phyloP scores from a whole-genome alignment of 1,139 yeast species.

The Ogataea hybrid region DNA sequence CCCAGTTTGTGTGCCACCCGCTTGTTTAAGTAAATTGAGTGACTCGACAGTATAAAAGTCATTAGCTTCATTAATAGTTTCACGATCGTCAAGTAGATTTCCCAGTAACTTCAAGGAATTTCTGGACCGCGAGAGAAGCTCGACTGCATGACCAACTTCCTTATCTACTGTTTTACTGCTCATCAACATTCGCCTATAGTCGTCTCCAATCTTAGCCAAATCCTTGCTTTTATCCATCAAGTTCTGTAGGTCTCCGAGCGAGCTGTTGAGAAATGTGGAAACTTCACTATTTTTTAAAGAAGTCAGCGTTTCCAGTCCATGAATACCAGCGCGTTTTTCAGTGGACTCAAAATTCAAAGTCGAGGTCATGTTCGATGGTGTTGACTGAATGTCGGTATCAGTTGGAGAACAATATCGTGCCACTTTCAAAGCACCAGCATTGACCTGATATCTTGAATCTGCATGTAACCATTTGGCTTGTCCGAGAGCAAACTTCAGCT shows the following conservation, averaged over 20 bases:
- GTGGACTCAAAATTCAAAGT: too few relatives aligned
- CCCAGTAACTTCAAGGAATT: constrained; percentile 27
- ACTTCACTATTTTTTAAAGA: constrained; percentile 58
- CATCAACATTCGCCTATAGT: constrained; percentile 26
- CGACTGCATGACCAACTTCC: constrained; percentile 35
- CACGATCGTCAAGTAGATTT: constrained; percentile 27
- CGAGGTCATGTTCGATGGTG: neutral
- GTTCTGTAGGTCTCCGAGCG: constrained; percentile 75
- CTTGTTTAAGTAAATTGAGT: neutral
- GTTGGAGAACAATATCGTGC: neutral
- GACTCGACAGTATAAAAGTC: neutral
- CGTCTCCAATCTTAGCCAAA: constrained; percentile 51
- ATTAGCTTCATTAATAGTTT: constrained; percentile 18
- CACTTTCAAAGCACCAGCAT: constrained; percentile 39
- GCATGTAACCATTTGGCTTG: constrained; percentile 45
- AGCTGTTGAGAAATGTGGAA: constrained; percentile 61
- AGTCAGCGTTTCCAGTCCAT: constrained; percentile 63
- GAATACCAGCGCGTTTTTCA: constrained; percentile 46
- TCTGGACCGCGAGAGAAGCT: constrained; percentile 41
- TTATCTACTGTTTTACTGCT: constrained; percentile 11
- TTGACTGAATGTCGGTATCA: neutral
- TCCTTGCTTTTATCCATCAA: constrained; percentile 79
- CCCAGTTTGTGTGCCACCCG: constrained; percentile 1
- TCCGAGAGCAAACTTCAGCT: constrained; percentile 43
- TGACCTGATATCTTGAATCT: constrained; percentile 39